Conservation (phyloP, 2,329 filamentous ascomycete species). For the Colletotrichum agaves region DNA sequence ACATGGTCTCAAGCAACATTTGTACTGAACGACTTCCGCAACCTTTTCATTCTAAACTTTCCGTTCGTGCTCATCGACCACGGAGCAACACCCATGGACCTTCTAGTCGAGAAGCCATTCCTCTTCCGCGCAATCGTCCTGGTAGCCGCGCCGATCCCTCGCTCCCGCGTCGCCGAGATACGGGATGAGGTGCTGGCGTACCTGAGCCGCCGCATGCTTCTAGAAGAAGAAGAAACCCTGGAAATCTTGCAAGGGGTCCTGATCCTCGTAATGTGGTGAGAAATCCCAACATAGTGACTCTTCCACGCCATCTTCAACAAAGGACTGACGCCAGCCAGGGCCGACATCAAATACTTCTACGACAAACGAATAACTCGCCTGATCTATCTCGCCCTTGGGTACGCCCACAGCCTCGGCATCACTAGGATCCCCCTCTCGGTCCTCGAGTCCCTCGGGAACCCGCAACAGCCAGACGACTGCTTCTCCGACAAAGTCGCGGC, state of each 20-base stretch:
- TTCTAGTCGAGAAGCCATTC: constrained; percentile 50
- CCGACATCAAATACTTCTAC: constrained; percentile 47
- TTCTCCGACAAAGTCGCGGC: constrained; percentile 9
- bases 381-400: constrained; percentile 53
- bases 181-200: constrained; percentile 54
- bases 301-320: neutral
- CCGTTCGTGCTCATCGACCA: constrained; percentile 51
- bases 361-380: constrained; percentile 51
- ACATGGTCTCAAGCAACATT: constrained; percentile 52
- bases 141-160: constrained; percentile 46
- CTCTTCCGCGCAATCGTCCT: constrained; percentile 53
- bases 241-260: constrained; percentile 60
- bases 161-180: constrained; percentile 49
- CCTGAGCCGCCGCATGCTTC: constrained; percentile 54
- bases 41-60: constrained; percentile 48
- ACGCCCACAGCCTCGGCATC: constrained; percentile 54
- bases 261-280: constrained; percentile 58
- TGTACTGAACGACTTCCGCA: constrained; percentile 48
- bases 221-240: constrained; percentile 52
- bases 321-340: constrained; percentile 42
- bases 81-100: constrained; percentile 43
- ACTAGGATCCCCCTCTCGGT: constrained; percentile 39
- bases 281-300: neutral
- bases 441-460: neutral
- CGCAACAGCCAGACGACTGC: constrained; percentile 26